Evolutionary conservation across 176 grass and related monocot genomes (phyloP), one percentile per base, ranked within the genome.

Genomic region (Oryza glaberrima): DNA sequence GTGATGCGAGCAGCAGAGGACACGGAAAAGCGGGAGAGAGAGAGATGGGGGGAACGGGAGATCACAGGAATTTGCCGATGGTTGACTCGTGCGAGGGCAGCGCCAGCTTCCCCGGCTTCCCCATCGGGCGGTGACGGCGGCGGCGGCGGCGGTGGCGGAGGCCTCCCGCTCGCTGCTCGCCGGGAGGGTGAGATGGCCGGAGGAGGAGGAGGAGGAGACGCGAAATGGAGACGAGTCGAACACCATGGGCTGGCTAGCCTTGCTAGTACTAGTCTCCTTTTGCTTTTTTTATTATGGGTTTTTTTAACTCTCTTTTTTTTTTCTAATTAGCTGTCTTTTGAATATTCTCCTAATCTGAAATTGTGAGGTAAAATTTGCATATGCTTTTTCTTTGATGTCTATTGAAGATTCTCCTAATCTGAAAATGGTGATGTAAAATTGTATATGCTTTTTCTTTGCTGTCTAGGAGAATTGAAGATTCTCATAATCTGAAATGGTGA

Each of bases 61-160:
- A 9, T 81, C 90, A 99, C 97, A 99, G 28, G 81, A 99, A 99
- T 76, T 94, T 91, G 66, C 90, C 90, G 83, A 96, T 94, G 78
- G 83, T 81, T 81, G 81, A 41, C 46, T 96, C 94, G 7, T 91
- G 88, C 52, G 93, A 88, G 16, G 96, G 96, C 15, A 93, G 75
- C 65, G 83, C 76, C 23, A 98, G 87, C 81, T 65, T 88, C 41
- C 70, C 76, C 43, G 76, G 89, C 69, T 82, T 90, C 17, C 73
- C 78, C 90, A 92, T 81, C 76, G 54, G 49, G 65, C 71, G 34
- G 4, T 54, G 30, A 9, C 69, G 70, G 51, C 72, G 20, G 49
- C 35, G 34, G 65, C 36, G 54, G 41, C 25, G 34, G 54, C 26
- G 65, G 28, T 38, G 30, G 16, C 13, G 3, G 6, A 4, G 16